A percentile compares a stretch with the other conserved stretches of the same genome.
These are phyloP conservation scores for Chlorella sp. DNA, from an alignment of 139 green algal species.

Conservation along the genomic window DNA sequence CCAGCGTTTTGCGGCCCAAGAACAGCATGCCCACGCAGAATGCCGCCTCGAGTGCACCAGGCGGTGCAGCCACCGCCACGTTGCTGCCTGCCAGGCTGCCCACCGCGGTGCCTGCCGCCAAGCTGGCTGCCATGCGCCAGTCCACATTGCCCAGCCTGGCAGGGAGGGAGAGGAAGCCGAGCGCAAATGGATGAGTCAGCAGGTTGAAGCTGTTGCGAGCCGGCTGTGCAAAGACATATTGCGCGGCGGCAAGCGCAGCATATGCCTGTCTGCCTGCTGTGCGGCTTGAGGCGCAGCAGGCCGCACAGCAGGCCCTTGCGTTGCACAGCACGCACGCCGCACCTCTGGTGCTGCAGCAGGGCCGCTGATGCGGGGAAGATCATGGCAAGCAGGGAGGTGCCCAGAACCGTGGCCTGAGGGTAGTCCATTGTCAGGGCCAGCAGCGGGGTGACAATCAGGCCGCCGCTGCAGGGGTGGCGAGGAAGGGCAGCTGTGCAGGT, in stretches of 20 bases:
- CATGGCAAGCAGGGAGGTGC: constrained; percentile 77
- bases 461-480: constrained; percentile 52
- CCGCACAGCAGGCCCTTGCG: no score
- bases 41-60: constrained; percentile 61
- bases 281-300: no score
- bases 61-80: constrained; percentile 60
- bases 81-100: constrained; percentile 65
- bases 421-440: constrained; percentile 50
- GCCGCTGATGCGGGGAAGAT: constrained; percentile 61
- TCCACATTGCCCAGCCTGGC: constrained; percentile 78
- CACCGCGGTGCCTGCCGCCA: constrained; percentile 65
- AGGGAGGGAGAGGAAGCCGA: not conserved
- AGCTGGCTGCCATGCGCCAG: constrained; percentile 66
- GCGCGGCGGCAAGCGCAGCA: no score
- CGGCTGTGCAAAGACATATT: no score
- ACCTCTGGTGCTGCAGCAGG: constrained; percentile 63
- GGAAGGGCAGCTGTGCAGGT: not conserved
- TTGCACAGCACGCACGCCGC: not conserved
- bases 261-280: no score
- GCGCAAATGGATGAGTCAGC: no score
- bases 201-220: no score
- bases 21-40: constrained; percentile 77
- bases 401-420: constrained; percentile 59
- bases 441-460: constrained; percentile 65
- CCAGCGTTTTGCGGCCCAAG: constrained; percentile 69